Evolutionary conservation across 306 rosid genomes (phyloP), one percentile per base, ranked within the genome.

Genomic region (Styphnolobium japonicum): DNA sequence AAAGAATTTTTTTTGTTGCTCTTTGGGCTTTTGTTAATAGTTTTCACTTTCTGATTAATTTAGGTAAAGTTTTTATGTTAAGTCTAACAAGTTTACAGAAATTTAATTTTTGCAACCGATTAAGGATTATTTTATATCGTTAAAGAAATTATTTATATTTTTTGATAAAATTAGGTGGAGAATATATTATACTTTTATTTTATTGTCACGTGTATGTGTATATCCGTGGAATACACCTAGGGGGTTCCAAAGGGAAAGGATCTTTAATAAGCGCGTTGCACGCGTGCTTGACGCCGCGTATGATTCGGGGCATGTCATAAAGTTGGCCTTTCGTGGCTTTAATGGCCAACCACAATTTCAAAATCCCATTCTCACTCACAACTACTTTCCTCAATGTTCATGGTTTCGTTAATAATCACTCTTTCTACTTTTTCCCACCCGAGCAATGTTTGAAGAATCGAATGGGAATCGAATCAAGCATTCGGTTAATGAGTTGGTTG

Each of bases 181-280:
- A 77, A 66, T 77, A 23, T 7, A 77, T 77, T 77, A 45, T 5
- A 48, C 1, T 12, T 5, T 5, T 34, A 34, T 22, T 77, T 68
- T 14, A 23, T 40, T 45, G 83, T 2, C 14, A 45, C 33, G 53
- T 16, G 73, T 1, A 79, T 45, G 53, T 16, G 73, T 1, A 79
- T 67, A 74, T 84, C 39, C 63, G 51, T 10, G 66, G 86, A 78
- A 83, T 83, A 83, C 78, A 56, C 86, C 83, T 58, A 14, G 43
- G 43, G 0, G 46, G 31, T 51, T 67, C 46, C 29, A 49, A 57
- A 45, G 46, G 43, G 31, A 21, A 65, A n/a, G 36, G 83, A 78
- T 72, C 77, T 60, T 7, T 0, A 2, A 19, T 16, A 33, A 83
- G 55, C 62, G 73, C 42, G 65, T 77, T 52, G 33, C 75, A 71